Percentiles rank a stretch among this genome's conserved stretches.
Evolutionary conservation across 2,329 filamentous ascomycete genomes (phyloP).

Genomic region (Didymellaceae sp.): DNA sequence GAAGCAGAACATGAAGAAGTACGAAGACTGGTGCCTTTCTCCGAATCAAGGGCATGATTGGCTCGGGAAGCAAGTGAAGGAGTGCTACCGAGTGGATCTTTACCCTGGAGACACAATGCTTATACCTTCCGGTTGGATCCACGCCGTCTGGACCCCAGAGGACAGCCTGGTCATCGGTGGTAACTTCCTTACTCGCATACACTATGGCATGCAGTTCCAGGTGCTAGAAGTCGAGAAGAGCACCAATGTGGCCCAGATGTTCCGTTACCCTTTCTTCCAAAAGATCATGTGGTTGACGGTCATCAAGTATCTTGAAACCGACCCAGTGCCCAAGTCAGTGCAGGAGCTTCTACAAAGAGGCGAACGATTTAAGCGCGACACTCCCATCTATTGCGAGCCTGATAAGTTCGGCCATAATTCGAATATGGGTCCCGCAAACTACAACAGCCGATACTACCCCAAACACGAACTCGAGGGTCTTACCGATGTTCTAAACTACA

Average conservation of each 20-base stretch:
- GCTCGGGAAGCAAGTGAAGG: conserved; percentile 68
- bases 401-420: conserved; percentile 61
- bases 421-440: conserved; percentile 59
- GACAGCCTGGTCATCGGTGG: conserved; percentile 75
- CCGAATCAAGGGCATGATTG: conserved; percentile 71
- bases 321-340: conserved; percentile 66
- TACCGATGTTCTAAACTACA: conserved; percentile 64
- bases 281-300: conserved; percentile 72
- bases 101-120: conserved; percentile 72
- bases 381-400: conserved; percentile 65
- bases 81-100: conserved; percentile 71
- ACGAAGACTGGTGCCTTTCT: conserved; percentile 74
- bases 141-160: conserved; percentile 73
- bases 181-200: conserved; percentile 70
- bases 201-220: conserved; percentile 71
- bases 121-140: conserved; percentile 75
- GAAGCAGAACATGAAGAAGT: conserved; percentile 71
- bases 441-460: conserved; percentile 67
- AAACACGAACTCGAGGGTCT: conserved; percentile 68
- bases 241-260: conserved; percentile 69
- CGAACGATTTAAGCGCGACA: conserved; percentile 61
- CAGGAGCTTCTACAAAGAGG: conserved; percentile 62
- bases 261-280: conserved; percentile 72
- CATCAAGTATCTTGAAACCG: conserved; percentile 68
- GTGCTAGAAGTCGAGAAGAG: conserved; percentile 71